These are phyloP conservation scores for Hibiscus syriacus DNA, from an alignment of 345 rosid species.

Conservation along the genomic window DNA sequence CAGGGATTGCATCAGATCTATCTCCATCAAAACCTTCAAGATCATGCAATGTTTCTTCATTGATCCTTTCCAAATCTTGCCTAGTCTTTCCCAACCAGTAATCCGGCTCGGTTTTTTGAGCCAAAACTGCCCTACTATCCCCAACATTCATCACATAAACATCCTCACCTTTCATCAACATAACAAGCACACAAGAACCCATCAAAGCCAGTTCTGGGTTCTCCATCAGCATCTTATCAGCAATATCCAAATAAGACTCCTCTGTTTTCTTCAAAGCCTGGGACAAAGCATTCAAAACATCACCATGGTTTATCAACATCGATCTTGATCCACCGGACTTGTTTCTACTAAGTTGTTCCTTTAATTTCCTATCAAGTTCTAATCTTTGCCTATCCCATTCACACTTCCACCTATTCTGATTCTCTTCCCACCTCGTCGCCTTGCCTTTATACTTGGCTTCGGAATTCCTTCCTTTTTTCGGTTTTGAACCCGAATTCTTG, in stretches of 20 bases:
- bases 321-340: slow-evolving; percentile 22
- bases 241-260: slow-evolving; percentile 67
- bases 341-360: slow-evolving; percentile 40
- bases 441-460: slow-evolving; percentile 28
- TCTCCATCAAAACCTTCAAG: slow-evolving; percentile 39
- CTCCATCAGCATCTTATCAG: slow-evolving; percentile 87
- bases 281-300: slow-evolving; percentile 83
- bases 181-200: slow-evolving; percentile 95
- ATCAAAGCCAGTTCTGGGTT: slow-evolving; percentile 88
- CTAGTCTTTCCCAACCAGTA: slow-evolving; percentile 56
- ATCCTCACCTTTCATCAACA: slow-evolving; percentile 96
- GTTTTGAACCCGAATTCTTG: slow-evolving; percentile 24
- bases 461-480: slow-evolving; percentile 28
- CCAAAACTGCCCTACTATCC: slow-evolving; percentile 85
- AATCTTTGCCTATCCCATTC: slow-evolving; percentile 65
- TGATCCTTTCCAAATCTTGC: slow-evolving; percentile 80
- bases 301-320: slow-evolving; percentile 38
- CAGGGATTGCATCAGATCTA: slow-evolving; percentile 16
- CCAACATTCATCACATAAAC: slow-evolving; percentile 95
- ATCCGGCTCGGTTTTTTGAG: slow-evolving; percentile 63
- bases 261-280: slow-evolving; percentile 81
- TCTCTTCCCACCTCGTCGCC: slow-evolving; percentile 56
- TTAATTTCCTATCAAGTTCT: slow-evolving; percentile 57
- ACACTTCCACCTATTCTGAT: slow-evolving; percentile 66
- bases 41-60: slow-evolving; percentile 74